phyloP scores from a whole-genome alignment of 1,284 basidiomycete genomes.

The Moniliella sp. region DNA sequence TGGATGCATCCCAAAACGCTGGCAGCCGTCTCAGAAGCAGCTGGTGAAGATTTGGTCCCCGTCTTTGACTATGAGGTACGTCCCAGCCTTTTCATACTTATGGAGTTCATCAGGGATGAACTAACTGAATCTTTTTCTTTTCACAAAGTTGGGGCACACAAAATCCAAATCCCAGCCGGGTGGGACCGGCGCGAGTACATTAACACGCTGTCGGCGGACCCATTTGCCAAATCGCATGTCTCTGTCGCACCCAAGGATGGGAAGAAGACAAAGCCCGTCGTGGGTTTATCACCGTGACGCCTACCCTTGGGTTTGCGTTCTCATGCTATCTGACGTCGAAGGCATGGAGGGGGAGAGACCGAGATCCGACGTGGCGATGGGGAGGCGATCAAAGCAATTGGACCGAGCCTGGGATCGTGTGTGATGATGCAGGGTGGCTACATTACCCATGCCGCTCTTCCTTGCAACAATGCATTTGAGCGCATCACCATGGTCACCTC shows the following conservation, averaged over 20 bases:
- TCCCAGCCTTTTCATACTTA: slow-evolving; percentile 1
- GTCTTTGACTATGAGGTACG: slow-evolving; percentile 5
- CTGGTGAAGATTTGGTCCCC: slow-evolving; percentile 16
- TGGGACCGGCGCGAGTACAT: slow-evolving; percentile 1
- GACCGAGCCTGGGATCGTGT: slow-evolving; percentile 12
- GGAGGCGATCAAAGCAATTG: slow-evolving; percentile 12
- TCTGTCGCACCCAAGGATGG: not conserved
- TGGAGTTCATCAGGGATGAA: slow-evolving; percentile 1
- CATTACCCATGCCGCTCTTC: slow-evolving; percentile 16
- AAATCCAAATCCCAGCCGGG: slow-evolving; percentile 6
- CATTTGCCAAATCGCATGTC: slow-evolving; percentile 2
- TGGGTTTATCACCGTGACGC: slow-evolving; percentile 6
- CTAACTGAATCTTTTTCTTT: not conserved
- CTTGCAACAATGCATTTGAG: slow-evolving; percentile 10
- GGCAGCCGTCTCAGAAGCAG: slow-evolving; percentile 11
- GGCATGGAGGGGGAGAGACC: slow-evolving; percentile 20
- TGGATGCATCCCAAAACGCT: slow-evolving; percentile 9
- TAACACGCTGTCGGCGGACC: slow-evolving; percentile 4
- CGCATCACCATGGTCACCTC: slow-evolving; percentile 25
- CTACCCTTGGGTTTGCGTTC: slow-evolving; percentile 16
- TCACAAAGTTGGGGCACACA: not conserved
- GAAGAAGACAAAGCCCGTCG: slow-evolving; percentile 1
- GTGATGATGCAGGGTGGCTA: slow-evolving; percentile 17
- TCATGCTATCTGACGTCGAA: slow-evolving; percentile 15
- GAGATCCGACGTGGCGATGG: slow-evolving; percentile 14